Percentiles rank a stretch among this genome's conserved stretches.
Conservation (phyloP, 345 rosid species). For the Bruguiera parviflora region DNA sequence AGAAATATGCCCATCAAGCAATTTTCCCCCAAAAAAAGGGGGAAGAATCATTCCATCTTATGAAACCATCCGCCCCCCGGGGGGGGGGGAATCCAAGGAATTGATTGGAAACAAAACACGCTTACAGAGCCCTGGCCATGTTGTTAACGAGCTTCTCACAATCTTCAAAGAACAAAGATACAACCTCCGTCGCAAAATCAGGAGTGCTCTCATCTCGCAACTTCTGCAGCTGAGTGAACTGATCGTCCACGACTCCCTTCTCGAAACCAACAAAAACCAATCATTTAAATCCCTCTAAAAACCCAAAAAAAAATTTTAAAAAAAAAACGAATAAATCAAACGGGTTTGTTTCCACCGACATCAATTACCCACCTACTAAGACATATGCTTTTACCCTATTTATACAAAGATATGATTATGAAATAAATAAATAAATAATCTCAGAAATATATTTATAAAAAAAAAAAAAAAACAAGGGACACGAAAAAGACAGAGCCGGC, state of each 20-base stretch:
- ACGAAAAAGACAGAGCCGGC: background rate
- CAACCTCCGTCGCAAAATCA: constrained; percentile 68
- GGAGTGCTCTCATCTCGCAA: constrained; percentile 79
- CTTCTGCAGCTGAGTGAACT: constrained; percentile 69
- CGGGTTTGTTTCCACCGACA: no score
- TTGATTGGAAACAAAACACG: constrained; percentile 10
- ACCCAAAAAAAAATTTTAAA: background rate
- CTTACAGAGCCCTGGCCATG: constrained; percentile 70
- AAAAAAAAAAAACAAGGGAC: no score
- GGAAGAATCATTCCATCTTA: no score
- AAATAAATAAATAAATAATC: background rate
- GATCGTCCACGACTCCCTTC: constrained; percentile 68
- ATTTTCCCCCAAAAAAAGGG: background rate
- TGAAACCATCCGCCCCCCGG: no score
- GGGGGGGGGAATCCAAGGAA: background rate
- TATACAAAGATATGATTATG: no score
- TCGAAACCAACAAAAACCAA: constrained; percentile 4
- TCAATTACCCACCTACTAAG: no score
- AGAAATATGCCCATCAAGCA: constrained; percentile 7
- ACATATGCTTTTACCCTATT: no score
- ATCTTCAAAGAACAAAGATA: constrained; percentile 69
- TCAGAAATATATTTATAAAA: no score
- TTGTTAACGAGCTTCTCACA: constrained; percentile 58
- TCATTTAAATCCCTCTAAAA: constrained; percentile 16
- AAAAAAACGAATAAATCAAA: background rate